These are phyloP conservation scores for Metschnikowia lunata DNA, from an alignment of 805 yeast species.

Conservation along the genomic window DNA sequence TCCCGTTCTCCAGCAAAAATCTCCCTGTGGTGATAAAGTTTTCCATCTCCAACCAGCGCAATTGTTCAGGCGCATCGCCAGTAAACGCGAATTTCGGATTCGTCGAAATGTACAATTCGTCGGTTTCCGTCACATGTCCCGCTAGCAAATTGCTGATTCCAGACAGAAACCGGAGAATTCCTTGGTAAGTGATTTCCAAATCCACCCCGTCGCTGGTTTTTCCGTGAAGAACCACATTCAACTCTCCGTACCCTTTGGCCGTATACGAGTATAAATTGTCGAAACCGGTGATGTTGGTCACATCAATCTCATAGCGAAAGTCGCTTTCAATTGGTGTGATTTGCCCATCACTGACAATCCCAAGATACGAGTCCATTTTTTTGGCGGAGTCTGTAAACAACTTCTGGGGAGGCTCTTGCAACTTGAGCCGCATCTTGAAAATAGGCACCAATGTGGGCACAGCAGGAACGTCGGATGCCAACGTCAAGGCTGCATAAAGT, in stretches of 20 bases:
- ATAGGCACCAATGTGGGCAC: constrained; percentile 16
- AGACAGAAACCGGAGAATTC: constrained; percentile 40
- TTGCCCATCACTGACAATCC: constrained; percentile 24
- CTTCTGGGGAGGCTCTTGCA: constrained; percentile 10
- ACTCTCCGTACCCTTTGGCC: constrained; percentile 20
- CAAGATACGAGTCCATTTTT: constrained; percentile 20
- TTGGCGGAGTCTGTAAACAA: constrained; percentile 15
- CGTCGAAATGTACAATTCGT: constrained; percentile 46
- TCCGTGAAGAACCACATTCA: constrained; percentile 49
- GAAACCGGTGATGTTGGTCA: constrained; percentile 31
- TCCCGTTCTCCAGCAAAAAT: constrained; percentile 45
- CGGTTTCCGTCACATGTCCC: constrained; percentile 27
- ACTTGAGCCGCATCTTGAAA: neutral
- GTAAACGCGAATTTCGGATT: constrained; percentile 45
- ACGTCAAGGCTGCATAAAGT: constrained; percentile 10
- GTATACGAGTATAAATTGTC: constrained; percentile 43
- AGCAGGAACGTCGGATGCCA: constrained; percentile 26
- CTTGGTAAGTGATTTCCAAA: constrained; percentile 43
- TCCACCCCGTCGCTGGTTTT: constrained; percentile 42
- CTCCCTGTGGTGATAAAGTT: constrained; percentile 58
- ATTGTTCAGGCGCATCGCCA: constrained; percentile 38
- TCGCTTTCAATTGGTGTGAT: constrained; percentile 27
- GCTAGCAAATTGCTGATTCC: constrained; percentile 33
- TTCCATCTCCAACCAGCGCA: constrained; percentile 48
- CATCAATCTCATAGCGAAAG: constrained; percentile 29